A percentile compares a stretch with the other conserved stretches of the same genome.
These are phyloP conservation scores for Sporothrix protearum DNA, from an alignment of 2,329 filamentous ascomycete species.

Conservation along the genomic window DNA sequence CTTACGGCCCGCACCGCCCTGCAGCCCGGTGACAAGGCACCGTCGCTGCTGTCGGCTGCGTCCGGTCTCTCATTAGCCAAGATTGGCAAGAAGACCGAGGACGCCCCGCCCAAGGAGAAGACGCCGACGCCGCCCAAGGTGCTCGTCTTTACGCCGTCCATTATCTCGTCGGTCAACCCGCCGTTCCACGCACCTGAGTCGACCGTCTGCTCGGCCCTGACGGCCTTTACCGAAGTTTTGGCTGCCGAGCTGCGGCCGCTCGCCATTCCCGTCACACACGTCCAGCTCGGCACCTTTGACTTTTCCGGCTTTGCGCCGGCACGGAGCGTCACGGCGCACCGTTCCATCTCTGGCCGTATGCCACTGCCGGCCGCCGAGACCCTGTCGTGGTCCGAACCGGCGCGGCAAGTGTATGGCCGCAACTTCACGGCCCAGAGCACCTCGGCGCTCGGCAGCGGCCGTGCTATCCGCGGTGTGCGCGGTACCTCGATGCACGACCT, in stretches of 20 bases:
- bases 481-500: slow-evolving; percentile 74
- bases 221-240: slow-evolving; percentile 77
- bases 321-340: slow-evolving; percentile 26
- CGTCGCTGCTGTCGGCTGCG: slow-evolving; percentile 22
- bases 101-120: slow-evolving; percentile 13
- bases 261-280: slow-evolving; percentile 74
- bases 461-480: slow-evolving; percentile 54
- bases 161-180: slow-evolving; percentile 74
- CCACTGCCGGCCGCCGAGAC: slow-evolving; percentile 52
- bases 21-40: slow-evolving; percentile 32
- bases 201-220: slow-evolving; percentile 79
- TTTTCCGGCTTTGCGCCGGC: slow-evolving; percentile 62
- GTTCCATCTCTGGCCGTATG: slow-evolving; percentile 35
- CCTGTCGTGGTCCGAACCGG: slow-evolving; percentile 61
- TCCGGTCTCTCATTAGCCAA: slow-evolving; percentile 17
- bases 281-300: slow-evolving; percentile 91
- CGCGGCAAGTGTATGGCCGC: slow-evolving; percentile 57
- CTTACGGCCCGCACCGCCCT: slow-evolving; percentile 59
- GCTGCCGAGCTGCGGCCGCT: slow-evolving; percentile 74
- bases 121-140: slow-evolving; percentile 53
- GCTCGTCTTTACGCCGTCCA: slow-evolving; percentile 73
- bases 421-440: slow-evolving; percentile 57
- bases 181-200: slow-evolving; percentile 84
- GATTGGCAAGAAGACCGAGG: slow-evolving; percentile 10
- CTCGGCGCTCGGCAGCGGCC: slow-evolving; percentile 54